Conservation (phyloP, 306 rosid species). For the Trichosanthes cucumerina region DNA sequence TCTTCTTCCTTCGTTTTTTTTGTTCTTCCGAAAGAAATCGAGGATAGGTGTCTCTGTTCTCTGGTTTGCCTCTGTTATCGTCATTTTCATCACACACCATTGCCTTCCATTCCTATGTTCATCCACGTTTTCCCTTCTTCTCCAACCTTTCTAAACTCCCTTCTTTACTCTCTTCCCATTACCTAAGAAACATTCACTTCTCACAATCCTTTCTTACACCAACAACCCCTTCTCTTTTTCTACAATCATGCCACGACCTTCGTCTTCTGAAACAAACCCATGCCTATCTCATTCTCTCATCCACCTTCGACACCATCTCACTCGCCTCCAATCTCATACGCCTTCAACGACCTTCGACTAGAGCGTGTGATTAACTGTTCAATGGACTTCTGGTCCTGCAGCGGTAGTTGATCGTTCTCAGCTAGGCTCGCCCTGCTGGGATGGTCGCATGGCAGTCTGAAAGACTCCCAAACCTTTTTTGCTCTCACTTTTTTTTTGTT, state of each 20-base stretch:
- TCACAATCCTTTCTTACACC: background rate
- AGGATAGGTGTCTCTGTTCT: background rate
- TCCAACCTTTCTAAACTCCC: background rate
- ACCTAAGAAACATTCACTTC: conserved; percentile 21
- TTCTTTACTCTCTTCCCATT: conserved; percentile 36
- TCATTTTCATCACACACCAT: background rate
- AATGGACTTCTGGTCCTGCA: accelerated
- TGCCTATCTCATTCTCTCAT: conserved; percentile 23
- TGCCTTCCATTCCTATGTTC: conserved; percentile 15
- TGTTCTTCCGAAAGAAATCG: background rate
- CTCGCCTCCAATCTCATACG: conserved; percentile 15
- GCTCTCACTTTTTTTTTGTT: background rate
- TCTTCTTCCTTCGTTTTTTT: background rate
- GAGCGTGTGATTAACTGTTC: conserved; percentile 8
- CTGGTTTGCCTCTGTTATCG: background rate
- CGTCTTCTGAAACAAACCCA: conserved; percentile 22
- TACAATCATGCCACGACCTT: conserved; percentile 22
- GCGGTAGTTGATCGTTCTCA: conserved; percentile 11
- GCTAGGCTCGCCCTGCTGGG: background rate
- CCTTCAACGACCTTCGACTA: conserved; percentile 18
- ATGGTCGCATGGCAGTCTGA: conserved; percentile 9
- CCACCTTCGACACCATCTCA: conserved; percentile 10
- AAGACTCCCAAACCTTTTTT: background rate
- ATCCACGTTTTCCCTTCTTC: conserved; percentile 10
- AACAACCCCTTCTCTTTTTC: background rate